Evolutionary conservation across 163 green algal genomes (phyloP), one percentile per base, ranked within the genome.

Genomic region (Chlorella variabilis): DNA sequence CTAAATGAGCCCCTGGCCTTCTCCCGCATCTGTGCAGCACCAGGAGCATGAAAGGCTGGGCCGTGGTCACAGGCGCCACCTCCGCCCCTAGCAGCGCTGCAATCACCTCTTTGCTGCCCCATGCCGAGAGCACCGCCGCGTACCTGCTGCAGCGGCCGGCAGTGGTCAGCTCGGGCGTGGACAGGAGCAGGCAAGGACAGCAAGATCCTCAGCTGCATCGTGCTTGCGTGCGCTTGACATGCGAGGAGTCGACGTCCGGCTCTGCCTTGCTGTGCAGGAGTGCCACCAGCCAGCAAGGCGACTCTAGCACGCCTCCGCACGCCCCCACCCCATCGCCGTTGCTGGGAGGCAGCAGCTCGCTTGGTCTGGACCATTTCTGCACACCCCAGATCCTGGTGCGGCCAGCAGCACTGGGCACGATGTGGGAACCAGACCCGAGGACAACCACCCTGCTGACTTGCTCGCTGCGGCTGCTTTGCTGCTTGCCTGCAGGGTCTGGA

Each of bases 51-150:
- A 49, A 20, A 29, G 70, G 70, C 45, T 77, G 70, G 70, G 20
- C 45, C 31, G 70, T 77, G 33, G 29, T 48, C 48, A 77, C 70
- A 0, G 70, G 70, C 13, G 48, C 70, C 1, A 36, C 68, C 11
- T 49, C 68, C 2, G 11, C 68, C 23, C 68, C 68, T 8, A 39
- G 25, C n/a, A 49, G 51, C 68, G 42, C 25, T 31, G 68, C 29
- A n/a, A 71, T 71, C 63, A 51, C 8, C 38, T 41, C 41, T 31
- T 39, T 75, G 38, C 68, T 75, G 42, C 68, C 63, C 13, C 63
- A 20, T 8, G 63, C 34, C 34, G 15, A 39, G 8, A 9, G 17
- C 68, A 29, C n/a, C 41, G 66, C 29, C n/a, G 15, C 42, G 23
- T 36, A 36, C 68, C 42, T 62, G 27, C 17, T 38, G 42, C 38